These are phyloP conservation scores for Xanthoconium stramineum DNA, from an alignment of 768 basidiomycete genomes.

Conservation along the genomic window DNA sequence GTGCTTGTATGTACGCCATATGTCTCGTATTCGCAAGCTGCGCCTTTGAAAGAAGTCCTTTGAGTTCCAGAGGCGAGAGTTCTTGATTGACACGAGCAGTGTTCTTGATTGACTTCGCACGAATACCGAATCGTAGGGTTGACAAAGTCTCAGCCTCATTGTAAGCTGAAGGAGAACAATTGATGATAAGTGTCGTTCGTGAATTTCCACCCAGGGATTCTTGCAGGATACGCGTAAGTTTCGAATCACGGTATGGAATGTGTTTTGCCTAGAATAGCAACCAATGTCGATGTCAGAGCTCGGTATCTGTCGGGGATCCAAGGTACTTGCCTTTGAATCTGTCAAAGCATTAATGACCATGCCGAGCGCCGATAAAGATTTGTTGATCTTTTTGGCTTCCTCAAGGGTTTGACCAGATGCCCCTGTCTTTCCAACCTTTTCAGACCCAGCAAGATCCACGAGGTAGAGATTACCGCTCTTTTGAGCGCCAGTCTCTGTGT, in stretches of 20 bases:
- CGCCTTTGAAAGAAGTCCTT: conserved; percentile 85
- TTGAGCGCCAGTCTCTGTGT: conserved; percentile 92
- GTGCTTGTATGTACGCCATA: conserved; percentile 80
- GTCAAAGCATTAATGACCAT: conserved; percentile 99
- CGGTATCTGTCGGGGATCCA: neutral
- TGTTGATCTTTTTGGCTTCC: conserved; percentile 99
- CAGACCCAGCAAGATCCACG: conserved; percentile 96
- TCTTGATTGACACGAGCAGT: conserved; percentile 98
- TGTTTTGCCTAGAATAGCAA: conserved; percentile 71
- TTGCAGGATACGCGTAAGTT: conserved; percentile 98
- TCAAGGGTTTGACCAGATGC: conserved; percentile 98
- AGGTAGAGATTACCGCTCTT: conserved; percentile 97
- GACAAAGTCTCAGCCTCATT: conserved; percentile 96
- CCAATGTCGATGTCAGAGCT: conserved; percentile 4
- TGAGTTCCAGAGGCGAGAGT: conserved; percentile 93
- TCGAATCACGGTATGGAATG: conserved; percentile 98
- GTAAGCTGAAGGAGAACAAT: conserved; percentile 96
- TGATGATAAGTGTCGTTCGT: conserved; percentile 96
- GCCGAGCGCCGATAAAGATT: conserved; percentile 92
- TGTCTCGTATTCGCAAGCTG: conserved; percentile 80
- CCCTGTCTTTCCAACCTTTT: conserved; percentile 99
- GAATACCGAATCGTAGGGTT: conserved; percentile 98
- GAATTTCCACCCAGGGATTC: conserved; percentile 96
- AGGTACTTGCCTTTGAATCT: conserved; percentile 75
- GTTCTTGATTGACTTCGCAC: conserved; percentile 99